Conservation (phyloP, 2,329 filamentous ascomycete genomes). For the Colletotrichum sp. region DNA sequence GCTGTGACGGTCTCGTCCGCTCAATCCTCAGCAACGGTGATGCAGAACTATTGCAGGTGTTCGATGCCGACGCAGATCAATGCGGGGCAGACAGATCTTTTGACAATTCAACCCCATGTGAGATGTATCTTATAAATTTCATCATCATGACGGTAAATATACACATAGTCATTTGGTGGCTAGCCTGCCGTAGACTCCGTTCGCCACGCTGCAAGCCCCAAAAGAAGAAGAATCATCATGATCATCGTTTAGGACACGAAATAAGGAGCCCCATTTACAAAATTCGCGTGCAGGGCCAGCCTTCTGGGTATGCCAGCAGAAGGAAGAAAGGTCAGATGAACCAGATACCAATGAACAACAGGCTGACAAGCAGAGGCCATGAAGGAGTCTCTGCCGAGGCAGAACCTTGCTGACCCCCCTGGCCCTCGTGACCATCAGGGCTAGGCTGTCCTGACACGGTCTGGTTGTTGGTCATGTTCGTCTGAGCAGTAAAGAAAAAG, state of each 20-base stretch:
- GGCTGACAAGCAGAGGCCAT: not conserved
- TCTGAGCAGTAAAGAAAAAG: constrained; percentile 55
- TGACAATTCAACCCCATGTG: not conserved
- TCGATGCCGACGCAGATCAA: not conserved
- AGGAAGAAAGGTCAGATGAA: not conserved
- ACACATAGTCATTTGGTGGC: not conserved
- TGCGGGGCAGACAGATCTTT: not conserved
- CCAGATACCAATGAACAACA: not conserved
- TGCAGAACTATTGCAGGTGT: not conserved
- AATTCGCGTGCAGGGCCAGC: not conserved
- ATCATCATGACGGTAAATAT: not conserved
- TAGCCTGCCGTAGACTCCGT: not conserved
- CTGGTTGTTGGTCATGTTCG: constrained; percentile 54
- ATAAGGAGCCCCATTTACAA: not conserved
- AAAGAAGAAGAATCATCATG: not conserved
- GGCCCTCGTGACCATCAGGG: not conserved
- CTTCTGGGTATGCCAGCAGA: not conserved
- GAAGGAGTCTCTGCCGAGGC: not conserved
- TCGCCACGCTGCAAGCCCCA: not conserved
- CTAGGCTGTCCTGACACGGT: constrained; percentile 35
- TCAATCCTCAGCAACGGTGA: not conserved
- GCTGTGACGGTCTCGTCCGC: not conserved
- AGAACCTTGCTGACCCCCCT: not conserved
- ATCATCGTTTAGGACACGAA: not conserved
- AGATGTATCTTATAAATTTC: not conserved